Evolutionary conservation across 192 early-diverging fungal genomes (phyloP), one percentile per base, ranked within the genome.

Genomic region (Globomyces pollinis-pini): DNA sequence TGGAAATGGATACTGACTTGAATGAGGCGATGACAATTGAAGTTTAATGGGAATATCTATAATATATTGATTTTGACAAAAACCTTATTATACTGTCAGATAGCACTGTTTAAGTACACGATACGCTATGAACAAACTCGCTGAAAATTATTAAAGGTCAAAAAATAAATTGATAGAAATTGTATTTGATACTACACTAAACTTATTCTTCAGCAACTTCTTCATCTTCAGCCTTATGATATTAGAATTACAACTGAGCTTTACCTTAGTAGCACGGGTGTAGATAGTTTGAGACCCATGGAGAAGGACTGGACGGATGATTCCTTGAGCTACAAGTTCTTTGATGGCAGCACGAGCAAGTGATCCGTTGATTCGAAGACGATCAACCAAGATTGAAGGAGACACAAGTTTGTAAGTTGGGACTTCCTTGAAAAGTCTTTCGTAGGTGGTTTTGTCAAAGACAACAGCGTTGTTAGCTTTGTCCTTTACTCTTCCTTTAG

Each of bases 321-420:
- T 64, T 65, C 95, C 95, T 75, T 93, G 84, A 56, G 74, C 71
- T 73, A 85, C 92, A 52, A 99, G 82, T 71, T 99, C 93, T 59
- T 85, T 82, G 80, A 99, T 86, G 68, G 94, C 94, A 62, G 83
- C 71, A 66, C 96, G 90, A 57, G 96, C 96, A 49, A 99, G 80
- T 38, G 94, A 96, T 66, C 90, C 96, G 85, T 94, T 95, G 74
- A 99, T 84, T 65, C 87, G 85, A 69, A 98, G 89, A 75, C 96
- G 91, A 84, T 99, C 96, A 58, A 98, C 94, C 57, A 99, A 84
- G 57, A 98, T 89, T 57, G 95, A 94, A 61, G 91, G 94, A 12
- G 94, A 92, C 67, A 99, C 90, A 75, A 99, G 86, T 85, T 96
- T 98, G 89, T 98, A 99, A 71, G 94, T 90, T 63, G 93, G 96